Evolutionary conservation across 169 alveolate genomes (phyloP), one percentile per base, ranked within the genome.

Genomic region (Eimeria praecox): DNA sequence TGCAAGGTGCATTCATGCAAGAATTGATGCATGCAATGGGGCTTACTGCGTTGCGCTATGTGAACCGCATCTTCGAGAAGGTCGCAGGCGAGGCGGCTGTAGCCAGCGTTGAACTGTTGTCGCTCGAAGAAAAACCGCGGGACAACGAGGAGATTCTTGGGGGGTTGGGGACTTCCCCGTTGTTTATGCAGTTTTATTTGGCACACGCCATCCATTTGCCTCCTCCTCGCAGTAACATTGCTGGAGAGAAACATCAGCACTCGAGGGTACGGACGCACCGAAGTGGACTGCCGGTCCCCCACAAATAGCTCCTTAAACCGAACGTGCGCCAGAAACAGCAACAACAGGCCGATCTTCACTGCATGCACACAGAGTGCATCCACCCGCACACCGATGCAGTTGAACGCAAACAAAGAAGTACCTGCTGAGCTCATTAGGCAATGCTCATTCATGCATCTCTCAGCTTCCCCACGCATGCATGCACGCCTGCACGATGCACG

Each of bases 301-400:
- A 52, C 56, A 56, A 85, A 85, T 18, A 85, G 33, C 56, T 85
- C 92, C 10, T 27, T 5, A 27, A 12, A 85, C 30, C 92, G 92
- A 8, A 85, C 22, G 54, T 85, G 77, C 18, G 92, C 92, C 75
- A 85, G 77, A 27, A 85, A 69, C 52, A 85, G 56, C 30, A 85
- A 62, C 92, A 85, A 38, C 56, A 85, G 52, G 20, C 78, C 92
- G 22, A 69, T n/a, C 92, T 85, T 85, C 62, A 85, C 92, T 85
- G 92, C 75, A 85, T 24, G 77, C 52, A 52, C 35, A 78, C 0
- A 49, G 80, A 2, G 30, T 69, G 80, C 40, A 73, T 73, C 56
- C 85, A 73, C 1, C 16, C 54, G 85, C 85, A 73, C n/a, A 20
- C 85, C 16, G 5, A 59, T n/a, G 27, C 69, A 0, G 20, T 12